Evolutionary conservation across 2,329 filamentous ascomycete genomes (phyloP), one percentile per base, ranked within the genome.

Genomic region (Fusarium burgessii): DNA sequence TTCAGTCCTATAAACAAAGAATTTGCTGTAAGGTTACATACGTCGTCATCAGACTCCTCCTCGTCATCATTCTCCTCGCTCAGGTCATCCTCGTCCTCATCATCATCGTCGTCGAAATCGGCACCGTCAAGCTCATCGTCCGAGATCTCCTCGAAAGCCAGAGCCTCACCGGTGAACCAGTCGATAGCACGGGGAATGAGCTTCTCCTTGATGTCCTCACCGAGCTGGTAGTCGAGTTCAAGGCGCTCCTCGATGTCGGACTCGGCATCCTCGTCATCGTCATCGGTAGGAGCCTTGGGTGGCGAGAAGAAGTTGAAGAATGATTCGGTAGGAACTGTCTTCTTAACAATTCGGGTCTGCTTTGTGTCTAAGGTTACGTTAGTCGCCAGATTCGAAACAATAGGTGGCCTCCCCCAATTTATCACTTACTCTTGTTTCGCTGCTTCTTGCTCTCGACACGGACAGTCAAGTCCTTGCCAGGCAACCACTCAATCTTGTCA

Each of bases 231-330:
- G 84, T 99, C 96, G 56, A 99, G 91, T 86, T 99, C 96, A 61
- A 99, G 90, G 72, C 96, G 95, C 84, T 97, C 95, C 86, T 99
- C 96, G 56, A 99, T 97, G 80, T 99, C 96, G 55, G 91, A 92
- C 59, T 92, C 90, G 66, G 92, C 91, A 74, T 95, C 92, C 38
- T 90, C 92, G 70, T 95, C 92, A 43, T 90, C 79, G 17, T 86
- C 84, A 52, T 93, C 92, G 52, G 86, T 87, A 32, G 94, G 96
- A 67, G 94, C 92, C 84, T 93, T 93, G 49, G 96, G 97, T 29
- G 96, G 96, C 58, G 94, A 94, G 87, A 99, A 99, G 90, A 98
- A 98, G 88, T 97, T 97, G 90, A 94, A 94, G 88, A 99, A 99
- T 5, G 96, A 98, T 82, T 98, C 96, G 63, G 95, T 98, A 40